Evolutionary conservation across 140 eudicot genomes (phyloP), one percentile per base, ranked within the genome.

Genomic region (Flaveria floridana): DNA sequence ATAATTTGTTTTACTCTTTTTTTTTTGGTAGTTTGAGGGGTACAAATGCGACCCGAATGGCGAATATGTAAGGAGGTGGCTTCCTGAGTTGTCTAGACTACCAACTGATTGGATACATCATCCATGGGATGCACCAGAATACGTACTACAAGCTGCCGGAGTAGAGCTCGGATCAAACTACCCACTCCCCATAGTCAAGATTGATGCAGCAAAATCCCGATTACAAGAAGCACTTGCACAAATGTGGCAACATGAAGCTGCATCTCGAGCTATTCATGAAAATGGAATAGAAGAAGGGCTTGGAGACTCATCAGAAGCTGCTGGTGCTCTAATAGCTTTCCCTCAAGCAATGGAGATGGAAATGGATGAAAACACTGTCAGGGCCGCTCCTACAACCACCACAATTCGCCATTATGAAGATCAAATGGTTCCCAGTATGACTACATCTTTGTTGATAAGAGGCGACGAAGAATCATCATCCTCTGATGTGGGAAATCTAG

Each of bases 31-130:
- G 97, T 81, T 84, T 51, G 96, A 92, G 80, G 96, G 97, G 13
- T 89, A 92, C 77, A 92, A 89, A 55, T 92, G 81, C 51, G 98
- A 92, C 73, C 96, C 95, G 4, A 85, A 92, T 42, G 98, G 98
- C n/a, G 98, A 92, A 75, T 92, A 89, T 68, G 98, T 89, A 25
- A 71, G 98, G 16, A 65, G 95, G 64, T 92, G 96, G 96, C 87
- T 92, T 21, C 98, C 98, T 10, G 96, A 92, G 70, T 95, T 92
- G 15, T 80, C 90, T 19, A 83, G 96, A 70, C 83, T 92, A 44
- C 95, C 96, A 16, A 89, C 98, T 4, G 95, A 89, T 69, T 92
- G 96, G 96, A 92, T 92, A 51, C 98, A 92, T 76, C 96, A 92
- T 67, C 98, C 98, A 1, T 92, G 96, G 96, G 80, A 92, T 59